These are phyloP conservation scores for Termitomyces sp. DNA, from an alignment of 768 basidiomycete species.

Conservation along the genomic window DNA sequence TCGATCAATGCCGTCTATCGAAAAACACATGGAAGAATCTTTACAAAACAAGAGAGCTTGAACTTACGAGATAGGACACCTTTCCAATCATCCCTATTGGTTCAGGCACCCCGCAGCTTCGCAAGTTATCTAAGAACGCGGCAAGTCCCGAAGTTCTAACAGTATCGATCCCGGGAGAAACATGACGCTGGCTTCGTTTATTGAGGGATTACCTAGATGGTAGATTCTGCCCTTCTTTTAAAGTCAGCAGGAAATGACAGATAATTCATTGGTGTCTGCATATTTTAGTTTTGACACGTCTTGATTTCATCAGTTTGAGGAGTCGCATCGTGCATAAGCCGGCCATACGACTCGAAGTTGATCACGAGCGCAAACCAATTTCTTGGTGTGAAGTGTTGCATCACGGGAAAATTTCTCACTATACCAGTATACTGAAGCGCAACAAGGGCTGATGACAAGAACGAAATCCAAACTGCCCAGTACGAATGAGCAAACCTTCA, in stretches of 20 bases:
- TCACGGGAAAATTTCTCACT: conserved; percentile 33
- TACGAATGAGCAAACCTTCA: too few species aligned
- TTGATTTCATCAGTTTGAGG: conserved; percentile 28
- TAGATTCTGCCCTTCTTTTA: background rate
- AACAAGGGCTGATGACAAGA: conserved; percentile 27
- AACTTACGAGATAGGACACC: too few species aligned
- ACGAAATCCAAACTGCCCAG: too few species aligned
- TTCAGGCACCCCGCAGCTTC: too few species aligned
- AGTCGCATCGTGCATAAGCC: conserved; percentile 27
- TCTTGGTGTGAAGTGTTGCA: conserved; percentile 28
- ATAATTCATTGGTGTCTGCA: too few species aligned
- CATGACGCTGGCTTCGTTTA: too few species aligned
- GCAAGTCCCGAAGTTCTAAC: too few species aligned
- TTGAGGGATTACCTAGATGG: too few species aligned
- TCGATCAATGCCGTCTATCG: background rate
- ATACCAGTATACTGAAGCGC: conserved; percentile 31
- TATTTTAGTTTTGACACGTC: conserved; percentile 27
- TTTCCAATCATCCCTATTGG: too few species aligned
- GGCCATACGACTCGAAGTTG: conserved; percentile 28
- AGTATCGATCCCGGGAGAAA: too few species aligned
- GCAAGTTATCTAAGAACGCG: too few species aligned
- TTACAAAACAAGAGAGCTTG: too few species aligned
- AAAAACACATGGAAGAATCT: background rate
- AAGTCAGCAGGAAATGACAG: conserved; percentile 28
- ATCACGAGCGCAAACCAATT: conserved; percentile 24